phyloP scores from a whole-genome alignment of 805 yeast genomes.

The Nakazawaea peltata region DNA sequence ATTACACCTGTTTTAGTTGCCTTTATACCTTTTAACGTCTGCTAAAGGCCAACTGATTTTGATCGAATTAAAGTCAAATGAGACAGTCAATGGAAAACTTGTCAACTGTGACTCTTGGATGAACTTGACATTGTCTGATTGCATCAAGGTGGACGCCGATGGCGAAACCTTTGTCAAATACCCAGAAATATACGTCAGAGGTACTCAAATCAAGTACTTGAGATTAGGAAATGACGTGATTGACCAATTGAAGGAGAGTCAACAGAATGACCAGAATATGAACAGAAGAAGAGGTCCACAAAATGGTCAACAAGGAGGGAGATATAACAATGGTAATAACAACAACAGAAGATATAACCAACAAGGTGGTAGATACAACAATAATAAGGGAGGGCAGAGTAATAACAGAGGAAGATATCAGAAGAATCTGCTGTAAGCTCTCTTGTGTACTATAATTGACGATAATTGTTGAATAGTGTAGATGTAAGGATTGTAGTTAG shows the following conservation, averaged over 20 bases:
- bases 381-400: slow-evolving; percentile 15
- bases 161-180: slow-evolving; percentile 58
- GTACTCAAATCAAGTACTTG: slow-evolving; percentile 73
- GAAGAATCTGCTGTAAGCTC: slow-evolving; percentile 1
- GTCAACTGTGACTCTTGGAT: slow-evolving; percentile 90
- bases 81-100: slow-evolving; percentile 75
- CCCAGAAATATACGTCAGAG: slow-evolving; percentile 75
- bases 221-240: slow-evolving; percentile 71
- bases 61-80: slow-evolving; percentile 90
- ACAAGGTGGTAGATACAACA: slow-evolving; percentile 17
- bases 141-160: slow-evolving; percentile 52
- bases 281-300: slow-evolving; percentile 23
- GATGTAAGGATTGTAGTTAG: no score
- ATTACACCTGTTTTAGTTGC: slow-evolving; percentile 62
- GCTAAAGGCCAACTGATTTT: slow-evolving; percentile 83
- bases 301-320: slow-evolving; percentile 2
- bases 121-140: slow-evolving; percentile 82
- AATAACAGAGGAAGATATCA: slow-evolving; percentile 6
- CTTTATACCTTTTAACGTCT: slow-evolving; percentile 82
- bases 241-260: slow-evolving; percentile 67
- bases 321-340: slow-evolving; percentile 14
- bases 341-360: slow-evolving; percentile 14
- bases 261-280: slow-evolving; percentile 35
- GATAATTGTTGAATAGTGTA: no score
- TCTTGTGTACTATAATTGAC: no score